Base-by-base conservation (phyloP, 1,284 basidiomycete genomes). In the Fomes fomentarius region DNA sequence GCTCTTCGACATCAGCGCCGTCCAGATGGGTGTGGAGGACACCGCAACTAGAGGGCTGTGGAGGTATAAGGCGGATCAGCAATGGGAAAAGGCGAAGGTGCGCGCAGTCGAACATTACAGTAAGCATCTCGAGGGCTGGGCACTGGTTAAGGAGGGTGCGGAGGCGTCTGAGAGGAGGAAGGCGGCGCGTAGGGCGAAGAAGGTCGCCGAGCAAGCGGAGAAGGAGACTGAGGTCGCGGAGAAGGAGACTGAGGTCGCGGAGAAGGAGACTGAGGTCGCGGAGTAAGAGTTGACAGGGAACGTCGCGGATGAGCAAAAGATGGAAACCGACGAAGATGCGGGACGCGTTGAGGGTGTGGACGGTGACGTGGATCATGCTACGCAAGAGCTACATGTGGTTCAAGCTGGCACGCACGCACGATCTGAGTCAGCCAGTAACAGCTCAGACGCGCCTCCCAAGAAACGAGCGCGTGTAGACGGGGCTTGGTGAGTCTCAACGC, bases 71-170 rank as follows among this genome's bases (percentile, higher is more conserved):
- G 15, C n/a, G 11, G 38, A 11, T 11, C 9, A n/a, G 11, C 25
- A 34, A 22, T 22, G 19, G 17, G 22, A 42, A n/a, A 33, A 49
- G n/a, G 25, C 22, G 24, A 8, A 37, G 17, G 42, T 41, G 31
- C 26, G 55, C 21, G 41, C 41, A 26, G 34, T n/a, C n/a, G 15
- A 26, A 19, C 50, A 57, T 38, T 52, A 57, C 43, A 47, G 52
- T n/a, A 34, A 52, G 33, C 42, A 41, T 21, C 6, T 42, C 17
- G n/a, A 25, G 33, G 47, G 41, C 4, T 21, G 43, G 41, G 21
- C 15, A 4, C 17, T 7, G 3, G 22, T 49, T 0, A 8, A 10
- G 12, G 28, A 54, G 21, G 47, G 45, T 5, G 47, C 46, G 15
- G 52, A 31, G 15, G 17, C 26, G 15, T 39, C 24, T 3, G 41